Percentiles rank a stretch among this genome's conserved stretches.
Conservation (phyloP, 139 green algal genomes). For the Chlorella vulgaris region DNA sequence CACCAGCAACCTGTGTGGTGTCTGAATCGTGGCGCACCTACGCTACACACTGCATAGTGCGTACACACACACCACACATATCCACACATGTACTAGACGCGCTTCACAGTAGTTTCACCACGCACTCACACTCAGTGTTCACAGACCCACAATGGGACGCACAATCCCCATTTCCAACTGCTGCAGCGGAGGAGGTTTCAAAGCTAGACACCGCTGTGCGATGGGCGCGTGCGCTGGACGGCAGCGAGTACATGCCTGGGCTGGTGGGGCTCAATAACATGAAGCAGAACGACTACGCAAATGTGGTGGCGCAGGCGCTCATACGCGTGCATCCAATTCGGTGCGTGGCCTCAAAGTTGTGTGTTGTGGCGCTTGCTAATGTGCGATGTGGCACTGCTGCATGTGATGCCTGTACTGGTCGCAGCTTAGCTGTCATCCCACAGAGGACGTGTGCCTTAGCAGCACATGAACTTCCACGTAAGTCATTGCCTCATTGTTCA, state of each 20-base stretch:
- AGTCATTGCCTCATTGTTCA: too few relatives aligned
- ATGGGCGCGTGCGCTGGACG: constrained; percentile 93
- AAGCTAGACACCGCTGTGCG: constrained; percentile 59
- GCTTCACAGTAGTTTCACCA: background rate
- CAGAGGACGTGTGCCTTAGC: too few relatives aligned
- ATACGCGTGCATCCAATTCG: constrained; percentile 68
- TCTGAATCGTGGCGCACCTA: too few relatives aligned
- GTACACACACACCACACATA: too few relatives aligned
- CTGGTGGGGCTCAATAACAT: constrained; percentile 98
- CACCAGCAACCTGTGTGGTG: background rate
- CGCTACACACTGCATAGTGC: too few relatives aligned
- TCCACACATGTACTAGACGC: too few relatives aligned
- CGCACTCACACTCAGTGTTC: background rate
- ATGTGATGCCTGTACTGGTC: too few relatives aligned
- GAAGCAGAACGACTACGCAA: constrained; percentile 93
- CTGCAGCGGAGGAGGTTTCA: constrained; percentile 40
- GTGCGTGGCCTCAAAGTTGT: constrained; percentile 23
- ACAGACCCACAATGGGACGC: background rate
- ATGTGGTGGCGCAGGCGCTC: constrained; percentile 79
- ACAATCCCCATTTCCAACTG: too few relatives aligned
- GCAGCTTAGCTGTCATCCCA: too few relatives aligned
- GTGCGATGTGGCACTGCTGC: too few relatives aligned
- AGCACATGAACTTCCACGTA: too few relatives aligned
- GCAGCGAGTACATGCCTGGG: constrained; percentile 95
- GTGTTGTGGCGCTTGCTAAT: background rate